phyloP scores from a whole-genome alignment of 2,329 filamentous ascomycete species.

The Rhinocladiella mackenziei region DNA sequence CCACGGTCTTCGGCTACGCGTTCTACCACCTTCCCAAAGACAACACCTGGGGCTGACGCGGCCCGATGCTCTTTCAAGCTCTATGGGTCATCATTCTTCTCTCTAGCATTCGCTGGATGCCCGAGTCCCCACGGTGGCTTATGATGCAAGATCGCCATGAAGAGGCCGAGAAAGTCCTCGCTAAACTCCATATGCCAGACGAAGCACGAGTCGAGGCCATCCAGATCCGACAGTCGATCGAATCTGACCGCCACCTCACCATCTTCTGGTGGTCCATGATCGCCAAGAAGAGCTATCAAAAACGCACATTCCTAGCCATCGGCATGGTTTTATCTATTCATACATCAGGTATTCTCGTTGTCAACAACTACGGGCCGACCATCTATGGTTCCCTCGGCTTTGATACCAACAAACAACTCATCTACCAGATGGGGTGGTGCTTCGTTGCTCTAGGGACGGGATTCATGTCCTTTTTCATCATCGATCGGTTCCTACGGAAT shows the following conservation, averaged over 20 bases:
- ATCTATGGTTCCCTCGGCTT: constrained; percentile 48
- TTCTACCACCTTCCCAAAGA: constrained; percentile 16
- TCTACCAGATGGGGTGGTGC: constrained; percentile 22
- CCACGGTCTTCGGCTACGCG: constrained; percentile 13
- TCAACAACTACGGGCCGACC: constrained; percentile 42
- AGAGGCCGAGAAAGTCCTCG: constrained; percentile 19
- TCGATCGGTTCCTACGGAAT: constrained; percentile 20
- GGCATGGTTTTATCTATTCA: constrained; percentile 20
- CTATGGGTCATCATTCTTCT: constrained; percentile 12
- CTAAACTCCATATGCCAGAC: too few species aligned
- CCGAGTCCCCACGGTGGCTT: constrained; percentile 29
- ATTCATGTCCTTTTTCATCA: constrained; percentile 18
- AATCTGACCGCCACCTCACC: constrained; percentile 11
- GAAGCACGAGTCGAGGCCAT: too few species aligned
- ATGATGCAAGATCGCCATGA: constrained; percentile 23
- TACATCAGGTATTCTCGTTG: constrained; percentile 45
- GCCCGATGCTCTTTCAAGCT: constrained; percentile 13
- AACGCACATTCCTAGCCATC: constrained; percentile 15
- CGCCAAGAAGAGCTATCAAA: constrained; percentile 20
- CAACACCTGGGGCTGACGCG: constrained; percentile 19
- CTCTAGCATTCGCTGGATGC: constrained; percentile 38
- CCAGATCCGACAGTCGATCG: too few species aligned
- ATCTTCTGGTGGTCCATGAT: constrained; percentile 19
- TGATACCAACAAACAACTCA: constrained; percentile 30
- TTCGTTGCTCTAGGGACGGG: constrained; percentile 13